Conservation (phyloP, 805 yeast species). For the Metschnikowia anglica region DNA sequence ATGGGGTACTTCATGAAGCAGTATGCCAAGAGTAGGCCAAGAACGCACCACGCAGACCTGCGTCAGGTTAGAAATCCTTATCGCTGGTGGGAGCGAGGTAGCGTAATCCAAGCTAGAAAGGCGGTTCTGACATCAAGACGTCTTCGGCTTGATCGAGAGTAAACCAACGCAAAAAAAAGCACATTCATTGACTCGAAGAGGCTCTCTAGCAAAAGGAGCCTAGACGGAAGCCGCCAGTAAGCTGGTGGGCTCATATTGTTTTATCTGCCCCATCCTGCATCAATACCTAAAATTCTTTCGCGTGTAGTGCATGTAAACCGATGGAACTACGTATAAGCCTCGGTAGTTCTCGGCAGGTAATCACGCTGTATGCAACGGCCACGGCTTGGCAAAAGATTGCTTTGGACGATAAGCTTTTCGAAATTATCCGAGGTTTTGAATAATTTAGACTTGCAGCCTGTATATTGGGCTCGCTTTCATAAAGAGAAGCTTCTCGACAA, state of each 20-base stretch:
- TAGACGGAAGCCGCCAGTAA: too few relatives aligned
- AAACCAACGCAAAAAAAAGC: too few relatives aligned
- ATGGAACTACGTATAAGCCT: neutral
- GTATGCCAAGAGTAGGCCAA: slow-evolving; percentile 17
- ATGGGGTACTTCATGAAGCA: slow-evolving; percentile 13
- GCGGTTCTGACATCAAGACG: too few relatives aligned
- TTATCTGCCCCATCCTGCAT: slow-evolving; percentile 6
- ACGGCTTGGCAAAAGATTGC: slow-evolving; percentile 3
- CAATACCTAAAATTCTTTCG: neutral
- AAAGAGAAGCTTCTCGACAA: too few relatives aligned
- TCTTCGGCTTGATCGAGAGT: too few relatives aligned
- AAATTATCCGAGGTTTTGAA: neutral
- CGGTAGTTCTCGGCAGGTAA: neutral
- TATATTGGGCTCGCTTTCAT: too few relatives aligned
- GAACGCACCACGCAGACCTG: slow-evolving; percentile 6
- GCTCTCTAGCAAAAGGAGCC: too few relatives aligned
- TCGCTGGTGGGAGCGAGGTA: neutral
- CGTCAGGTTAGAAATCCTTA: slow-evolving; percentile 6
- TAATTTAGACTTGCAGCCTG: too few relatives aligned
- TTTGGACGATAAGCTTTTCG: neutral
- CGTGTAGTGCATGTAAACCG: neutral
- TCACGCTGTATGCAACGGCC: neutral
- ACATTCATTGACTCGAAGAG: too few relatives aligned
- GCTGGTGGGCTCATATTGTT: too few relatives aligned
- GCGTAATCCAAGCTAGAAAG: neutral